Evolutionary conservation across 2,329 filamentous ascomycete genomes (phyloP).

Genomic region (Sarocladiaceae sp.): DNA sequence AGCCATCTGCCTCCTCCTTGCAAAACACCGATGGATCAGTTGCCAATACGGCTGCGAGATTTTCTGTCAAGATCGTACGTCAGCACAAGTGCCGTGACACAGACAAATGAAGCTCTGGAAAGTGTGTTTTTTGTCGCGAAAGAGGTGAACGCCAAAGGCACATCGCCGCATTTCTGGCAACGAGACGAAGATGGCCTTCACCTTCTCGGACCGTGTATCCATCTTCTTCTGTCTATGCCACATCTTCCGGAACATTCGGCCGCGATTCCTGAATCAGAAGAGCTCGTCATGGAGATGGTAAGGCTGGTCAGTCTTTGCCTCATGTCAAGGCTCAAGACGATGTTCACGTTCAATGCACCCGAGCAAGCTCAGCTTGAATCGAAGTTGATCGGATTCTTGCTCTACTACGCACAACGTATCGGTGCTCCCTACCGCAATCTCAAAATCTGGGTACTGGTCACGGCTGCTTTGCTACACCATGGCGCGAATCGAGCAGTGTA

Average conservation of each 20-base stretch:
- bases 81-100: neutral
- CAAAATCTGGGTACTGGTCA: neutral
- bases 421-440: neutral
- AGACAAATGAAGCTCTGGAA: neutral
- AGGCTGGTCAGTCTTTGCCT: neutral
- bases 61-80: neutral
- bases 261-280: neutral
- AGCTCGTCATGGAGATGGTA: neutral
- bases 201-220: neutral
- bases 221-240: neutral
- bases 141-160: neutral
- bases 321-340: neutral
- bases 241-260: neutral
- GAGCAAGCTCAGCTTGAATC: neutral
- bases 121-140: neutral
- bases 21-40: neutral
- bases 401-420: neutral
- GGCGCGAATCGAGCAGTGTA: neutral
- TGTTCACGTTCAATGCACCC: neutral
- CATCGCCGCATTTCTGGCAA: neutral
- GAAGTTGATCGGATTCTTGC: neutral
- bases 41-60: neutral
- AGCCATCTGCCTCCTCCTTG: neutral
- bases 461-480: neutral
- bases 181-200: neutral